Base-by-base conservation (phyloP, 495 filamentous ascomycete genomes). In the Xylaria intraflava region DNA sequence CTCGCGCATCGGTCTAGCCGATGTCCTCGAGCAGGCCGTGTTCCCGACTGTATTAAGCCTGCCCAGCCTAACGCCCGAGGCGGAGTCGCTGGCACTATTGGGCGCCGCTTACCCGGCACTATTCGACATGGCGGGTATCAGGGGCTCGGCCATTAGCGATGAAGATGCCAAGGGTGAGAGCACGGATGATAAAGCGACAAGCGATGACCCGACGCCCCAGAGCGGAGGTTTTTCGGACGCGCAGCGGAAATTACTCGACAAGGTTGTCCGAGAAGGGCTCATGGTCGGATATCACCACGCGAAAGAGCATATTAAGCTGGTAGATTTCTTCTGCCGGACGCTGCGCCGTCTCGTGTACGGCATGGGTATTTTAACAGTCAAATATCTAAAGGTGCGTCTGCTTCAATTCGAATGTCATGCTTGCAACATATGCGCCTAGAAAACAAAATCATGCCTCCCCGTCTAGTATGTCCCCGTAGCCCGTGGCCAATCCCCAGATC, bases 1-100 rank as follows among this genome's bases (percentile, higher is more conserved):
- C 16, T 63, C 63, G 8, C 78, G 82, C 27, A 92, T 88, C 0
- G 92, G 92, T 1, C 77, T 98, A 0, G 81, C 75, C 2, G 76
- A 82, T 0, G 85, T 98, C 20, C 88, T 98, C 59, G 82, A 89
- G 62, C 82, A 90, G 29, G 84, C 88, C 10, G 66, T 95, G 10
- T 78, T 83, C 53, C 89, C 90, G 0, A 83, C 78, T 22, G 73
- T 96, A 1, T 72, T 82, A 12, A 87, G 80, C 52, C 76, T 96
- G 0, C 93, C 93, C 6, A 82, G 78, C 30, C 74, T 96, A 23
- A 96, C 90, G 0, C 84, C 90, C 5, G 83, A 85, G 55, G 62
- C 76, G 0, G 85, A 89, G 49, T 85, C 87, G 2, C 53, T 90
- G n/a, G 49, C 65, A 0, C 70, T 96, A 2, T 74, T 95, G 0